These are phyloP conservation scores for Metschnikowia drakensbergensis DNA, from an alignment of 805 yeast genomes.

Conservation along the genomic window DNA sequence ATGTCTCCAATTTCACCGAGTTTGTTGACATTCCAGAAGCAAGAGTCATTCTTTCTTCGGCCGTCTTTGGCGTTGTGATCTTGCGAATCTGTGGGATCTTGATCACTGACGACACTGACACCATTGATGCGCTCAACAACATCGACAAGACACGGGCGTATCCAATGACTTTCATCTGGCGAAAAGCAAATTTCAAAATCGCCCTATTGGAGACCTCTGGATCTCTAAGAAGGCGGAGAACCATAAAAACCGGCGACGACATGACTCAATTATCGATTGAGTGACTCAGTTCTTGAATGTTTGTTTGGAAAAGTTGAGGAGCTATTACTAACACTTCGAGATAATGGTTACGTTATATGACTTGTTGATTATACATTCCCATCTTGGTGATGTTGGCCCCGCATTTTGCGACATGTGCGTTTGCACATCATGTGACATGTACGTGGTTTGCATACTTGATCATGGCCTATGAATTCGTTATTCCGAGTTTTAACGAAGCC, in stretches of 20 bases:
- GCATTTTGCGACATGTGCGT: no score
- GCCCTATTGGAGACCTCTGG: slow-evolving; percentile 39
- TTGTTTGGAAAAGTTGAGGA: no score
- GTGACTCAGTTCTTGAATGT: no score
- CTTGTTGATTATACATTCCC: no score
- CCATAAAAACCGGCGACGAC: slow-evolving; percentile 11
- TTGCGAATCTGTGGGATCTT: slow-evolving; percentile 41
- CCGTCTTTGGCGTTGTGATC: slow-evolving; percentile 26
- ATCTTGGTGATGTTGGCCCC: no score
- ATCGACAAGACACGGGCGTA: slow-evolving; percentile 31
- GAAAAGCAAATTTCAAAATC: slow-evolving; percentile 35
- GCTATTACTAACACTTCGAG: no score
- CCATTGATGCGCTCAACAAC: slow-evolving; percentile 31
- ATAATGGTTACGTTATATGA: no score
- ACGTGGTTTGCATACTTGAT: no score
- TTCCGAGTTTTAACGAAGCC: slow-evolving; percentile 5
- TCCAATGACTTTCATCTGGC: slow-evolving; percentile 33
- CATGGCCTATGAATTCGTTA: neutral
- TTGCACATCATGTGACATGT: neutral
- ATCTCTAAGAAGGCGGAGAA: slow-evolving; percentile 34
- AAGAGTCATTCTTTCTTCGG: slow-evolving; percentile 26
- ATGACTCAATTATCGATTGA: neutral
- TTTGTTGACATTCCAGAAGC: slow-evolving; percentile 37
- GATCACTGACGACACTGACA: slow-evolving; percentile 36
- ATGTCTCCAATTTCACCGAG: slow-evolving; percentile 34